Conservation (phyloP, 768 basidiomycete genomes). For the Rubroboletus pulcherrimus region DNA sequence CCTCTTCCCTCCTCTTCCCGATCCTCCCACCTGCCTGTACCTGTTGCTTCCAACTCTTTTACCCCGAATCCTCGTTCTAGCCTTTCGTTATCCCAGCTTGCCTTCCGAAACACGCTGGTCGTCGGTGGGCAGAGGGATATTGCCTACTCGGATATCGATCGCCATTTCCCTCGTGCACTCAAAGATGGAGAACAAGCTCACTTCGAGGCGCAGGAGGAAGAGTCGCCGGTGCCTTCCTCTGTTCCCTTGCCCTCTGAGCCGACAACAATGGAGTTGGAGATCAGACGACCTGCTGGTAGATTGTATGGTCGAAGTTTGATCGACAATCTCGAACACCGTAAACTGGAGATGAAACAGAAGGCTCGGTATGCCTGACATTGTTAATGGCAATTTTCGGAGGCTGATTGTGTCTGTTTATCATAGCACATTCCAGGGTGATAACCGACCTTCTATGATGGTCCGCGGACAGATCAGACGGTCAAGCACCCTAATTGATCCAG, state of each 20-base stretch:
- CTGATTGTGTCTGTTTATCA: conserved; percentile 7
- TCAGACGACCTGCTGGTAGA: conserved; percentile 67
- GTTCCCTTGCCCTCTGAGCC: conserved; percentile 29
- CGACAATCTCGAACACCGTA: conserved; percentile 82
- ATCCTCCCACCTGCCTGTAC: conserved; percentile 45
- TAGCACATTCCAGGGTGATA: conserved; percentile 86
- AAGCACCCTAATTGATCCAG: conserved; percentile 74
- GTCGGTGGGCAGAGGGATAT: conserved; percentile 66
- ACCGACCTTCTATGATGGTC: conserved; percentile 92
- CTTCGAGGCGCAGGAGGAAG: conserved; percentile 42
- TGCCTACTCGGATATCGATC: conserved; percentile 57
- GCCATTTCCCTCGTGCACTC: conserved; percentile 62
- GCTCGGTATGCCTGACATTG: conserved; percentile 57
- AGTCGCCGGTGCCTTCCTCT: conserved; percentile 30
- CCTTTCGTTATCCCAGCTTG: conserved; percentile 75
- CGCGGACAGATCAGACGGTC: conserved; percentile 51
- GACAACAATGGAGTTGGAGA: conserved; percentile 31
- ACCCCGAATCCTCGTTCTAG: conserved; percentile 74
- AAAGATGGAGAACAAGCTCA: conserved; percentile 75
- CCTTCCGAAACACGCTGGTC: conserved; percentile 77
- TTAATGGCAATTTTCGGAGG: background rate
- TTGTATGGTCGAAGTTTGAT: conserved; percentile 86
- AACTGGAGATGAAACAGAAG: conserved; percentile 76
- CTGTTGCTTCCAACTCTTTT: conserved; percentile 58
- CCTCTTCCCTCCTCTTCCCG: conserved; percentile 67